These are phyloP conservation scores for Lignosus rhinocerotis DNA, from an alignment of 1,284 basidiomycete genomes.

Conservation along the genomic window DNA sequence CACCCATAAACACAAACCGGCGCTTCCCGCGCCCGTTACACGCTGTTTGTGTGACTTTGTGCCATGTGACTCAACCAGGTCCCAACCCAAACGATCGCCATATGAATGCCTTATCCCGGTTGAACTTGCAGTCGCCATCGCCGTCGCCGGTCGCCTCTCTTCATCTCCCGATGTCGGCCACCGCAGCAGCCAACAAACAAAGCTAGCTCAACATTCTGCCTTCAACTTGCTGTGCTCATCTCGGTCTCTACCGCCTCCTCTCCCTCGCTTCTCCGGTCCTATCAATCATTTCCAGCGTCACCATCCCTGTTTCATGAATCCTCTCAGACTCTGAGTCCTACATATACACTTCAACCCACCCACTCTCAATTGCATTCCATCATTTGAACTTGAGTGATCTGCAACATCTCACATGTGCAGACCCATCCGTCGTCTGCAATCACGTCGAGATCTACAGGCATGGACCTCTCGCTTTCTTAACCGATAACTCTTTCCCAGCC, in stretches of 20 bases:
- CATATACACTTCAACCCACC: not conserved
- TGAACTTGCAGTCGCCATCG: too few relatives aligned
- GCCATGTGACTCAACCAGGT: constrained; percentile 3
- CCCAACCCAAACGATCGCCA: constrained; percentile 5
- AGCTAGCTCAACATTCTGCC: not conserved
- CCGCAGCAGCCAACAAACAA: not conserved
- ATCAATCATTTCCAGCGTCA: not conserved
- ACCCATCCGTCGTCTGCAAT: constrained; percentile 20
- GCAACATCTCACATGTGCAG: not conserved
- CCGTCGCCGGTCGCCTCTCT: not conserved
- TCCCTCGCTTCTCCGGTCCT: not conserved
- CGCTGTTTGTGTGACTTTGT: constrained; percentile 22
- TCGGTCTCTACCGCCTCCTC: not conserved
- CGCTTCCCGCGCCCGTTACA: constrained; percentile 5
- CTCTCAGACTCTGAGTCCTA: not conserved
- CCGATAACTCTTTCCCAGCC: not conserved
- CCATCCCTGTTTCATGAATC: not conserved
- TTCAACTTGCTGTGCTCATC: not conserved
- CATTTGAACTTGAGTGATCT: constrained; percentile 16
- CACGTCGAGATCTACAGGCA: constrained; percentile 23
- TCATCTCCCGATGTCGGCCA: not conserved
- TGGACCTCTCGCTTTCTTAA: constrained; percentile 5
- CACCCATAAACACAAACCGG: constrained; percentile 15
- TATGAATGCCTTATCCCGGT: too few relatives aligned
- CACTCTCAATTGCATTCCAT: not conserved